A percentile compares a stretch with the other conserved stretches of the same genome.
Evolutionary conservation across 2,329 filamentous ascomycete genomes (phyloP).

Genomic region (Colletotrichum ledebouriae): DNA sequence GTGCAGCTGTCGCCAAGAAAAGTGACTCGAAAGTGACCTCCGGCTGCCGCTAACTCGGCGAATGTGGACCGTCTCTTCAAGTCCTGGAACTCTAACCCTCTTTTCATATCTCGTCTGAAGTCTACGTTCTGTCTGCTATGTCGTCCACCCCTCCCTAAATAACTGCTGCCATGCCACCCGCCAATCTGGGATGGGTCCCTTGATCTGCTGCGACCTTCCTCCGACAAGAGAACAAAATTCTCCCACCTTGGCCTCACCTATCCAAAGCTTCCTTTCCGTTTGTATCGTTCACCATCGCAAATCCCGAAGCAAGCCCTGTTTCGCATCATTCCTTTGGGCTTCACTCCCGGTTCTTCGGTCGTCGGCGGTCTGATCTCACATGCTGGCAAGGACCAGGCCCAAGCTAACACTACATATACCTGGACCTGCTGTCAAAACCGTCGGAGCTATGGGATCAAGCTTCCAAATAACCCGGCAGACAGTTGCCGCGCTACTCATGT

Average conservation of each 20-base stretch:
- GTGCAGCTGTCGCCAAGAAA: not conserved
- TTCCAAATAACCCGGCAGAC: conserved; percentile 35
- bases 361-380: not conserved
- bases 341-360: not conserved
- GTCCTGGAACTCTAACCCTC: conserved; percentile 21
- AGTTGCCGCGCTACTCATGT: conserved; percentile 7
- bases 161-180: not conserved
- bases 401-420: not conserved
- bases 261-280: not conserved
- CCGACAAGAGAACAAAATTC: conserved; percentile 14
- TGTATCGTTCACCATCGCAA: not conserved
- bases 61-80: not conserved
- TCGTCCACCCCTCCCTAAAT: conserved; percentile 13
- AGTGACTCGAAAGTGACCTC: conserved; percentile 1
- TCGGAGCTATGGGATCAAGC: conserved; percentile 16
- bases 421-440: not conserved
- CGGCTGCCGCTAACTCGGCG: not conserved
- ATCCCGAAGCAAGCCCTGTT: not conserved
- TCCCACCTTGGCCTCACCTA: not conserved
- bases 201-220: conserved; percentile 20
- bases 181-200: conserved; percentile 16
- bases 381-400: conserved; percentile 6
- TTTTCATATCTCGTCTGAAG: not conserved
- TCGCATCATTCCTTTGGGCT: not conserved
- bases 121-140: not conserved